A percentile compares a stretch with the other conserved stretches of the same genome.
phyloP scores from a whole-genome alignment of 2,329 filamentous ascomycete genomes.

The Claviceps sp. region DNA sequence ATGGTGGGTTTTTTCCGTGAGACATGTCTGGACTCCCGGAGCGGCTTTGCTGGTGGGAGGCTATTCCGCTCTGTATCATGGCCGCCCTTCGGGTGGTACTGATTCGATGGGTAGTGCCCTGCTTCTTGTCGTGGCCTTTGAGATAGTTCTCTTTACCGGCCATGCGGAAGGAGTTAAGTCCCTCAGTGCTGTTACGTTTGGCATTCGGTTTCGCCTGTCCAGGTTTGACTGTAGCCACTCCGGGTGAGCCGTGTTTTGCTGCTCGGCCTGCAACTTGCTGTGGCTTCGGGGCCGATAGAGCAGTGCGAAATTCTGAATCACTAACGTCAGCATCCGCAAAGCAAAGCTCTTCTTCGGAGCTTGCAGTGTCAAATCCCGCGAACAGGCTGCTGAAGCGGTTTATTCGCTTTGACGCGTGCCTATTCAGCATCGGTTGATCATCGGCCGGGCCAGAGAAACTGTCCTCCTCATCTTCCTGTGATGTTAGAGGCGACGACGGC shows the following conservation, averaged over 20 bases:
- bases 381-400: slow-evolving; percentile 76
- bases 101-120: slow-evolving; percentile 26
- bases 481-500: slow-evolving; percentile 32
- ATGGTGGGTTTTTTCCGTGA: slow-evolving; percentile 57
- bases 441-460: slow-evolving; percentile 71
- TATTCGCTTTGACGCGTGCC: slow-evolving; percentile 44
- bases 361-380: slow-evolving; percentile 64
- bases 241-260: slow-evolving; percentile 29
- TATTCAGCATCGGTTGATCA: slow-evolving; percentile 53
- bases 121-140: slow-evolving; percentile 14
- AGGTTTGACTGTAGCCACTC: slow-evolving; percentile 26
- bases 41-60: slow-evolving; percentile 49
- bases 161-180: slow-evolving; percentile 30
- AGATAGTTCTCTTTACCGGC: slow-evolving; percentile 17
- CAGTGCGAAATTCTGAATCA: slow-evolving; percentile 55
- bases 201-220: slow-evolving; percentile 25
- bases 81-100: slow-evolving; percentile 63
- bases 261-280: slow-evolving; percentile 23
- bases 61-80: slow-evolving; percentile 67
- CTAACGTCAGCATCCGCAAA: slow-evolving; percentile 47
- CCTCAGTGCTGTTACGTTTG: slow-evolving; percentile 27
- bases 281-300: slow-evolving; percentile 49
- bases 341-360: slow-evolving; percentile 52
- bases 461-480: slow-evolving; percentile 35
- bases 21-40: slow-evolving; percentile 52